Evolutionary conservation across 2,329 filamentous ascomycete species (phyloP).

Genomic region (Bipolaris oryzae): DNA sequence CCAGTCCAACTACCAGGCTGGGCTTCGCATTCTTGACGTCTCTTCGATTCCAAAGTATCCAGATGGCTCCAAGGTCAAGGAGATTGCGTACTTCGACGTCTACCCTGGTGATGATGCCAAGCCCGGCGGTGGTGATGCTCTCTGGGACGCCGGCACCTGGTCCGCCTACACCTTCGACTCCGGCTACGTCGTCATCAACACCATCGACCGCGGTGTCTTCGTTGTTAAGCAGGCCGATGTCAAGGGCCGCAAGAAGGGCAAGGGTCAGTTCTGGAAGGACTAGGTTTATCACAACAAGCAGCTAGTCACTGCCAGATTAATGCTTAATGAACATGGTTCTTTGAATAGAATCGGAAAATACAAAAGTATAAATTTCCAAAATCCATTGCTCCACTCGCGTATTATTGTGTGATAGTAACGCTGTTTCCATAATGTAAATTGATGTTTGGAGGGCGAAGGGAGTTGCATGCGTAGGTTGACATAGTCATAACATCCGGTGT

Average conservation of each 20-base stretch:
- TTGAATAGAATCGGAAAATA: too few species aligned
- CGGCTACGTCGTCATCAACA: conserved; percentile 56
- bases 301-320: too few species aligned
- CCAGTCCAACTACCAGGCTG: conserved; percentile 54
- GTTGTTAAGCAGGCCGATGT: conserved; percentile 36
- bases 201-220: conserved; percentile 54
- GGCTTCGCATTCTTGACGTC: conserved; percentile 52
- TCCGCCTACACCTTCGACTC: conserved; percentile 50
- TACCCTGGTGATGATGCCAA: conserved; percentile 50
- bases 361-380: too few species aligned
- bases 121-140: conserved; percentile 43
- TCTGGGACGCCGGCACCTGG: conserved; percentile 53
- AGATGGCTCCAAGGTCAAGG: conserved; percentile 47
- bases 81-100: conserved; percentile 53
- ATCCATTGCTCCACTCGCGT: too few species aligned
- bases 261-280: conserved; percentile 34
- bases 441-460: too few species aligned
- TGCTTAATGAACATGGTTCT: too few species aligned
- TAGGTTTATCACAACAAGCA: neutral
- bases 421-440: too few species aligned
- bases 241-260: conserved; percentile 31
- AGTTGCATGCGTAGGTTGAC: too few species aligned
- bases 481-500: too few species aligned
- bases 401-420: too few species aligned
- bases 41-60: conserved; percentile 47